These are phyloP conservation scores for Pythium utonaiense DNA, from an alignment of 352 stramenopile genomes.

Conservation along the genomic window DNA sequence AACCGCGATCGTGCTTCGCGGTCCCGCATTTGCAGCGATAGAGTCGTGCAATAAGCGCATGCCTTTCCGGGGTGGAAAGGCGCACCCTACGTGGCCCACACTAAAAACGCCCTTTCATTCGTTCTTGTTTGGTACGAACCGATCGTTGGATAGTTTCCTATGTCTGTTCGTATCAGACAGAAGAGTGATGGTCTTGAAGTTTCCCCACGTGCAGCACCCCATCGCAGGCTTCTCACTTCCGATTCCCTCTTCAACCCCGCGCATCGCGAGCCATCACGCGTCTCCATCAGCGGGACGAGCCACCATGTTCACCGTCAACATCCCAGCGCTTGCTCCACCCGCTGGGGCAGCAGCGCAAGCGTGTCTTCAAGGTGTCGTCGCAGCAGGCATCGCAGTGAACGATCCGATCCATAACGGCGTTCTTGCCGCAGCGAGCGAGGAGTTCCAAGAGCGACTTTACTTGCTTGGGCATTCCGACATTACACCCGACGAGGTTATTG, in stretches of 20 bases:
- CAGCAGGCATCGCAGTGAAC: background rate
- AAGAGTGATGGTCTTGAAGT: background rate
- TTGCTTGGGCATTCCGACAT: background rate
- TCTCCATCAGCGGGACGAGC: background rate
- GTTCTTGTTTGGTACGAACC: no score
- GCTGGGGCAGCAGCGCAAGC: background rate
- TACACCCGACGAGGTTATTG: background rate
- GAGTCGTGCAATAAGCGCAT: no score
- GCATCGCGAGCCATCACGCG: no score
- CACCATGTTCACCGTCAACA: background rate
- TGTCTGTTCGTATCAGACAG: background rate
- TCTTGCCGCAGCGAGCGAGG: background rate
- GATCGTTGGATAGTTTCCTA: no score
- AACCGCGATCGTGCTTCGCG: no score
- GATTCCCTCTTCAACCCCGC: background rate
- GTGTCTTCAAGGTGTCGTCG: background rate
- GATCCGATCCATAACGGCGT: background rate
- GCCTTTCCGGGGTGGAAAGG: no score
- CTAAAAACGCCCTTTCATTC: no score
- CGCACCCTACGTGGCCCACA: no score
- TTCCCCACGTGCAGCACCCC: no score
- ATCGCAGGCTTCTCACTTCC: no score
- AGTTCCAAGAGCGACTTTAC: background rate
- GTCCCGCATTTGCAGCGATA: no score
- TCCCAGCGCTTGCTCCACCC: background rate